phyloP scores from a whole-genome alignment of 2,329 filamentous ascomycete genomes.

The Clonostachys byssicola region DNA sequence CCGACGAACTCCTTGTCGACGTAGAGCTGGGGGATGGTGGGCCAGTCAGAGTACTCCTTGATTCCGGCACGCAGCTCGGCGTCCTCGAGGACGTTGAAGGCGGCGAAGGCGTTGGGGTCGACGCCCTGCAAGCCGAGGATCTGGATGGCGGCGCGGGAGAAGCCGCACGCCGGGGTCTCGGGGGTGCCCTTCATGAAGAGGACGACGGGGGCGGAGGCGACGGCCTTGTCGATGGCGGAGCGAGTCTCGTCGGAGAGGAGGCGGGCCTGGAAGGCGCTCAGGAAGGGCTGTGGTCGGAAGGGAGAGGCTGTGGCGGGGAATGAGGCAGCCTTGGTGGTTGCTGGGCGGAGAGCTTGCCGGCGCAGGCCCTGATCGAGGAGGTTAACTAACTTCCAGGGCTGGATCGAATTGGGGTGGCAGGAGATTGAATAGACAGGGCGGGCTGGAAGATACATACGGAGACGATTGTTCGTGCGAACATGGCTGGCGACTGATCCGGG shows the following conservation, averaged over 20 bases:
- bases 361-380: slow-evolving; percentile 19
- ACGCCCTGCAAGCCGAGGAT: slow-evolving; percentile 93
- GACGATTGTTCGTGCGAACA: slow-evolving; percentile 3
- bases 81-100: slow-evolving; percentile 96
- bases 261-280: slow-evolving; percentile 44
- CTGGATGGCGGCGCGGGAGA: slow-evolving; percentile 92
- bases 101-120: slow-evolving; percentile 93
- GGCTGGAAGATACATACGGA: neutral
- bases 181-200: slow-evolving; percentile 99
- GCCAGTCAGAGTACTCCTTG: slow-evolving; percentile 99
- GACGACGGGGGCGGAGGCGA: slow-evolving; percentile 84
- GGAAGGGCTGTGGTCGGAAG: slow-evolving; percentile 9
- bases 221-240: slow-evolving; percentile 84
- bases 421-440: no score
- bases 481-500: neutral
- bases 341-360: slow-evolving; percentile 27
- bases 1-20: slow-evolving; percentile 94
- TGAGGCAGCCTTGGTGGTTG: slow-evolving; percentile 4
- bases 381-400: neutral
- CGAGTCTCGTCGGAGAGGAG: slow-evolving; percentile 77
- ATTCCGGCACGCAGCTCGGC: slow-evolving; percentile 83
- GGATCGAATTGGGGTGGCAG: neutral
- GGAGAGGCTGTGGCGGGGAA: slow-evolving; percentile 1
- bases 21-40: slow-evolving; percentile 96
- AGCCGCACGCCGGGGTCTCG: slow-evolving; percentile 92